Percentiles rank a stretch among this genome's conserved stretches.
Conservation (phyloP, 1,284 basidiomycete genomes). For the Cryptococcus sp. region DNA sequence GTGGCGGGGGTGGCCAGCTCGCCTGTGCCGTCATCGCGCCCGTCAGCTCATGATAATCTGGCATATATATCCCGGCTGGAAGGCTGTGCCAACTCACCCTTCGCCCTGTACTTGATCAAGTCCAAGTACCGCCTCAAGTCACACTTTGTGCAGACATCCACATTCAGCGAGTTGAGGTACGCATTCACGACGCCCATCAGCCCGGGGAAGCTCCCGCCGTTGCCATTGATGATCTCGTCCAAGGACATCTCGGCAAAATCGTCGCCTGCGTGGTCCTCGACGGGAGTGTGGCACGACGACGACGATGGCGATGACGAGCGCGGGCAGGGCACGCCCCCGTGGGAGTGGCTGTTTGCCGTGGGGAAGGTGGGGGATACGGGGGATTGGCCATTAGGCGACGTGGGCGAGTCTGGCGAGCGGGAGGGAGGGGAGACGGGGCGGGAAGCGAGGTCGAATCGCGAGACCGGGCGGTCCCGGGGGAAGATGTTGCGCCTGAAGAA, state of each 20-base stretch:
- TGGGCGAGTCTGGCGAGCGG: constrained; percentile 1
- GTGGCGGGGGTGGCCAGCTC: constrained; percentile 82
- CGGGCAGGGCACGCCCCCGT: constrained; percentile 7
- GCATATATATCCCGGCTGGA: no score
- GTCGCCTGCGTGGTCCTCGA: constrained; percentile 48
- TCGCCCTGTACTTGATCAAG: constrained; percentile 71
- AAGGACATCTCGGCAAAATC: constrained; percentile 92
- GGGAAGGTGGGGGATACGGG: constrained; percentile 9
- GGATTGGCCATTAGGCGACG: constrained; percentile 3
- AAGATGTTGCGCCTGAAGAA: constrained; percentile 88
- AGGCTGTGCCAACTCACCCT: constrained; percentile 61
- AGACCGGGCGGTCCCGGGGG: constrained; percentile 52
- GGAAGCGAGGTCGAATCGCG: constrained; percentile 39
- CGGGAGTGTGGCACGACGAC: constrained; percentile 55
- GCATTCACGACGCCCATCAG: constrained; percentile 77
- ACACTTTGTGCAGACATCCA: constrained; percentile 61
- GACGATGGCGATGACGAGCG: constrained; percentile 6
- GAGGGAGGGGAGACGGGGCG: constrained; percentile 39
- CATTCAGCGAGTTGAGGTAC: constrained; percentile 85
- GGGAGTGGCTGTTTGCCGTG: constrained; percentile 4
- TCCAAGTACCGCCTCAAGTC: constrained; percentile 76
- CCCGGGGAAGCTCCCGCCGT: constrained; percentile 74
- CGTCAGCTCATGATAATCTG: background rate
- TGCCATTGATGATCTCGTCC: constrained; percentile 88
- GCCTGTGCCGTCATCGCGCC: constrained; percentile 54